These are phyloP conservation scores for Dorcoceras hygrometricum DNA, from an alignment of 257 asterid species.

Conservation along the genomic window DNA sequence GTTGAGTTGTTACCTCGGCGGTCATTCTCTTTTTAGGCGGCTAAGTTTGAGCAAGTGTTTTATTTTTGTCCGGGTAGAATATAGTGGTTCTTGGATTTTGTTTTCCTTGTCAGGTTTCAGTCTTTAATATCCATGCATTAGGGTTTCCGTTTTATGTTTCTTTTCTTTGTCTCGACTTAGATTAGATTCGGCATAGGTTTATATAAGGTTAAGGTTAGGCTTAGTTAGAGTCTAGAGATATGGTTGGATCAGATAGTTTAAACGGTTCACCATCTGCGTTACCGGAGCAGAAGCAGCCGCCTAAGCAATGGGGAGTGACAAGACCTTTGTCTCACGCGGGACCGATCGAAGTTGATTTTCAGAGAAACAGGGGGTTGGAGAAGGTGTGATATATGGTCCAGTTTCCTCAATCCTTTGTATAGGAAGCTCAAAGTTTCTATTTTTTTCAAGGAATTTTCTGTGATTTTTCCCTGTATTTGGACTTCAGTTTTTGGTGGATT, in stretches of 20 bases:
- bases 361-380: slow-evolving; percentile 63
- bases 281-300: slow-evolving; percentile 37
- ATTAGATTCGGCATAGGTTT: slow-evolving; percentile 21
- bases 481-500: slow-evolving; percentile 60
- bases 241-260: slow-evolving; percentile 45
- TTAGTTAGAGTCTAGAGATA: slow-evolving; percentile 22
- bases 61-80: slow-evolving; percentile 14
- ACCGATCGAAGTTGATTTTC: slow-evolving; percentile 61
- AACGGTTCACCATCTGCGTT: slow-evolving; percentile 33
- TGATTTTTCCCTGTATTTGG: slow-evolving; percentile 8
- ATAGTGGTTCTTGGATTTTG: slow-evolving; percentile 6
- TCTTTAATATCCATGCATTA: slow-evolving; percentile 29
- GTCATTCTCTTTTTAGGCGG: slow-evolving; percentile 8
- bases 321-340: slow-evolving; percentile 73
- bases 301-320: slow-evolving; percentile 72
- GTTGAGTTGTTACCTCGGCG: slow-evolving; percentile 20
- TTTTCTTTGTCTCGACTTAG: slow-evolving; percentile 26
- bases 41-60: neutral
- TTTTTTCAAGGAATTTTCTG: slow-evolving; percentile 21
- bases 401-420: neutral
- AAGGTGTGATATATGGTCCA: slow-evolving; percentile 43
- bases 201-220: slow-evolving; percentile 22
- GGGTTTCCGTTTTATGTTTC: slow-evolving; percentile 32
- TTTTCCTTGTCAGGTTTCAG: slow-evolving; percentile 27
- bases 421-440: neutral